Evolutionary conservation across 2,329 filamentous ascomycete genomes (phyloP).

Genomic region (Escovopsis weberi): DNA sequence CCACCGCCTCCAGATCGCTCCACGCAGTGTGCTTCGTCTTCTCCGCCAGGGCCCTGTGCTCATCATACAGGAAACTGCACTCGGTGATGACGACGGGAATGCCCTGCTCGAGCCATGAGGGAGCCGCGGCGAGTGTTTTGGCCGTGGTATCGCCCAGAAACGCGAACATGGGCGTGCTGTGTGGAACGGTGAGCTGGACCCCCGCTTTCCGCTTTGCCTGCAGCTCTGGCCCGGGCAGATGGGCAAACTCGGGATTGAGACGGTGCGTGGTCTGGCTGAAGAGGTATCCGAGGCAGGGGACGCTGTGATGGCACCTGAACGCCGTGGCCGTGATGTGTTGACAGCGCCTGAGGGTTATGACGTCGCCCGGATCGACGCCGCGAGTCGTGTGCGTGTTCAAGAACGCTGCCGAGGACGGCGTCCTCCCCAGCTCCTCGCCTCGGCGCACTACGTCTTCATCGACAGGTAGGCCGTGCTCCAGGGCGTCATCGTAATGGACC

Average conservation of each 20-base stretch:
- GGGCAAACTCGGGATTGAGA: conserved; percentile 23
- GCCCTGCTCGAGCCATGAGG: conserved; percentile 23
- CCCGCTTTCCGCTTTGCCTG: conserved; percentile 23
- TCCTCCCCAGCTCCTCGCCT: conserved; percentile 5
- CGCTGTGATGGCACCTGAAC: conserved; percentile 31
- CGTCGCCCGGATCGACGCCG: conserved; percentile 20
- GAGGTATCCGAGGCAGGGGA: conserved; percentile 33
- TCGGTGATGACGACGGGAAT: conserved; percentile 34
- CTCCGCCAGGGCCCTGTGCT: conserved; percentile 27
- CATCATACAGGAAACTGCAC: conserved; percentile 31
- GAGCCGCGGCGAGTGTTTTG: conserved; percentile 22
- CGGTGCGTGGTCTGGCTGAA: conserved; percentile 25
- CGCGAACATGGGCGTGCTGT: conserved; percentile 27
- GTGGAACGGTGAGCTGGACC: conserved; percentile 24
- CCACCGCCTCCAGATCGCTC: conserved; percentile 29
- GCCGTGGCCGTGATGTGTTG: conserved; percentile 25
- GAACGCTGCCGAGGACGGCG: conserved; percentile 8
- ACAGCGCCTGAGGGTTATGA: conserved; percentile 20
- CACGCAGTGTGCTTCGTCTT: conserved; percentile 34
- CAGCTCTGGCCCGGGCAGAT: conserved; percentile 22
- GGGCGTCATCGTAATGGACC: conserved; percentile 15
- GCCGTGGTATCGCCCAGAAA: conserved; percentile 34
- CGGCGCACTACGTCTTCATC: conserved; percentile 3
- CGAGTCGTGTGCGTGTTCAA: conserved; percentile 26
- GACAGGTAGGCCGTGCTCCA: conserved; percentile 4